Conservation (phyloP, 169 alveolate species). For the Plasmodium gaboni region DNA sequence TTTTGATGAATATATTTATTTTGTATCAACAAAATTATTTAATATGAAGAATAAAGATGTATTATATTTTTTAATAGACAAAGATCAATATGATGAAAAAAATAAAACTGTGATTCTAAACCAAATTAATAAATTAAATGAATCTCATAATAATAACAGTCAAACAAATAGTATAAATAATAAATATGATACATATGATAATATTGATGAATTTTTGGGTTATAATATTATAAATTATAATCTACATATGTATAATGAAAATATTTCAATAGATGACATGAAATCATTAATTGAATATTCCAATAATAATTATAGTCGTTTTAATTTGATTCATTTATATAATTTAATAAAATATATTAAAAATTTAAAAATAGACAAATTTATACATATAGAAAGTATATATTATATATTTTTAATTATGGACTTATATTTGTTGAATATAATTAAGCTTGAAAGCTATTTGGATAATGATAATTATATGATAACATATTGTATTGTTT, state of each 20-base stretch:
- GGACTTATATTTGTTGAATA: slow-evolving; percentile 34
- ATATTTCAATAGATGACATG: not conserved
- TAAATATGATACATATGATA: not conserved
- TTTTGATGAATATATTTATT: slow-evolving; percentile 41
- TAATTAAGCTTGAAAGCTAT: slow-evolving; percentile 11
- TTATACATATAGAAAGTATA: slow-evolving; percentile 26
- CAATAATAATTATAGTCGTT: slow-evolving; percentile 26
- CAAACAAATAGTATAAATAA: not conserved
- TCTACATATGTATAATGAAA: not conserved
- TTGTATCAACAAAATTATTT: slow-evolving; percentile 41
- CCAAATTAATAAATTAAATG: not conserved
- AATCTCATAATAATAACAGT: not conserved
- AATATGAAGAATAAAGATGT: not conserved
- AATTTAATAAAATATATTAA: slow-evolving; percentile 34
- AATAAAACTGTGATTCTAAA: not conserved
- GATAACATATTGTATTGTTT: slow-evolving; percentile 25
- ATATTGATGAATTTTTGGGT: not conserved
- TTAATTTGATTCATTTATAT: slow-evolving; percentile 15
- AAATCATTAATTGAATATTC: slow-evolving; percentile 26
- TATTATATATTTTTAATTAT: slow-evolving; percentile 24
- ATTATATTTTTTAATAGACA: slow-evolving; percentile 1
- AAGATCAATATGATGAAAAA: not conserved
- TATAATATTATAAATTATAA: not conserved
- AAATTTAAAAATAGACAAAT: slow-evolving; percentile 1
- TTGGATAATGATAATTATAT: slow-evolving; percentile 15